Percentiles rank a stretch among this genome's conserved stretches.
These are phyloP conservation scores for Monilinia polystroma DNA, from an alignment of 2,329 filamentous ascomycete genomes.

Conservation along the genomic window DNA sequence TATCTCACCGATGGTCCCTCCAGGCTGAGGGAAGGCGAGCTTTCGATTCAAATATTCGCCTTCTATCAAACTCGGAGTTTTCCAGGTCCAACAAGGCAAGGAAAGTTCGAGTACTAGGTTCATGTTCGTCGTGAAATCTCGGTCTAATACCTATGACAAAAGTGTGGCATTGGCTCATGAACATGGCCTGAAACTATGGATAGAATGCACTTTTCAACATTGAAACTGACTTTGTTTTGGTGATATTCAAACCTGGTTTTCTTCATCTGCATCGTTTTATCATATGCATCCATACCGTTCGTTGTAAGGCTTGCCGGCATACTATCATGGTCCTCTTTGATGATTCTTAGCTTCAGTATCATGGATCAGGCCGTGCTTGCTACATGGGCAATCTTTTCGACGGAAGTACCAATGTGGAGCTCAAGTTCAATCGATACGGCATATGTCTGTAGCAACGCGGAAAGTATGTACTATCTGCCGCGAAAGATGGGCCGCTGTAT, in stretches of 20 bases:
- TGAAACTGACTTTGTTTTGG: neutral
- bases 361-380: neutral
- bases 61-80: neutral
- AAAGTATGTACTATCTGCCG: neutral
- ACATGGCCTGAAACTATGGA: too few species aligned
- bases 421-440: neutral
- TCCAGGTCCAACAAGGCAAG: neutral
- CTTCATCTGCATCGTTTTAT: neutral
- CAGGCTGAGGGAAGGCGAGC: too few species aligned
- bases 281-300: neutral
- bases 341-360: neutral
- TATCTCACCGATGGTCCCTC: neutral
- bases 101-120: too few species aligned
- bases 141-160: too few species aligned
- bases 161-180: too few species aligned
- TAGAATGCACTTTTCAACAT: too few species aligned
- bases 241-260: neutral
- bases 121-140: too few species aligned
- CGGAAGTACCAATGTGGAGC: neutral
- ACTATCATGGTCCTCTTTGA: too few species aligned
- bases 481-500: neutral
- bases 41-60: neutral
- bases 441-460: neutral
- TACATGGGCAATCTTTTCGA: neutral
- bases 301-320: fast-evolving